Percentiles rank a stretch among this genome's conserved stretches.
phyloP scores from a whole-genome alignment of 2,329 filamentous ascomycete species.

The Colletotrichum gloeosporioides region DNA sequence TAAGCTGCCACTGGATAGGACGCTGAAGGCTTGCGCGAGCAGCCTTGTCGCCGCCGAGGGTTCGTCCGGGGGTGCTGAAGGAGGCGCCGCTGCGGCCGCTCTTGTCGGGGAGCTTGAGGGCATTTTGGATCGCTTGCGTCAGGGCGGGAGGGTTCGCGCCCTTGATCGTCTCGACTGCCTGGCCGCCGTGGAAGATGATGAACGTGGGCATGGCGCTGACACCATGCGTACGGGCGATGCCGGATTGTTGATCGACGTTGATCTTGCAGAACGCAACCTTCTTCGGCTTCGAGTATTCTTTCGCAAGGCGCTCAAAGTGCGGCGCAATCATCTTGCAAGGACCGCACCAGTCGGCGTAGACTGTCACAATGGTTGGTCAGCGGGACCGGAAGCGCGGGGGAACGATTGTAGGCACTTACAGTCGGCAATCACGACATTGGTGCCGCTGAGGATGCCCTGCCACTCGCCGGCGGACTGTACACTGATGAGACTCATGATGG shows the following conservation, averaged over 20 bases:
- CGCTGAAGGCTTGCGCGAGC: constrained; percentile 21
- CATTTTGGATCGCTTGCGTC: constrained; percentile 76
- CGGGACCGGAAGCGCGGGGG: constrained; percentile 3
- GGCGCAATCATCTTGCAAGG: constrained; percentile 94
- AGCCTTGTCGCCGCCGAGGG: constrained; percentile 52
- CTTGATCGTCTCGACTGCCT: constrained; percentile 75
- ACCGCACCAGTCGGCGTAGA: constrained; percentile 95
- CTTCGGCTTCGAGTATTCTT: constrained; percentile 79
- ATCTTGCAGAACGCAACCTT: constrained; percentile 91
- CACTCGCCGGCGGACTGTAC: constrained; percentile 76
- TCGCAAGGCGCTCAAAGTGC: constrained; percentile 82
- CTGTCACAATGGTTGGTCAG: constrained; percentile 50
- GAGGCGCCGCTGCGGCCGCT: constrained; percentile 47
- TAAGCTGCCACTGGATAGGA: constrained; percentile 37
- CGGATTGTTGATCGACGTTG: constrained; percentile 83
- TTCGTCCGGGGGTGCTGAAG: constrained; percentile 62
- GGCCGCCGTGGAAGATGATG: constrained; percentile 82
- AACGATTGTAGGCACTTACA: constrained; percentile 62
- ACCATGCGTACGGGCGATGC: constrained; percentile 77
- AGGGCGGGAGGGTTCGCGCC: constrained; percentile 83
- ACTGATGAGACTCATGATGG: constrained; percentile 53
- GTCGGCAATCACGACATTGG: constrained; percentile 84
- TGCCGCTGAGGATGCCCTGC: constrained; percentile 72
- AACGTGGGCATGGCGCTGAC: constrained; percentile 95
- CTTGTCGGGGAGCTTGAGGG: constrained; percentile 56